Evolutionary conservation across 768 basidiomycete genomes (phyloP).

Genomic region (Amanita inopinata): DNA sequence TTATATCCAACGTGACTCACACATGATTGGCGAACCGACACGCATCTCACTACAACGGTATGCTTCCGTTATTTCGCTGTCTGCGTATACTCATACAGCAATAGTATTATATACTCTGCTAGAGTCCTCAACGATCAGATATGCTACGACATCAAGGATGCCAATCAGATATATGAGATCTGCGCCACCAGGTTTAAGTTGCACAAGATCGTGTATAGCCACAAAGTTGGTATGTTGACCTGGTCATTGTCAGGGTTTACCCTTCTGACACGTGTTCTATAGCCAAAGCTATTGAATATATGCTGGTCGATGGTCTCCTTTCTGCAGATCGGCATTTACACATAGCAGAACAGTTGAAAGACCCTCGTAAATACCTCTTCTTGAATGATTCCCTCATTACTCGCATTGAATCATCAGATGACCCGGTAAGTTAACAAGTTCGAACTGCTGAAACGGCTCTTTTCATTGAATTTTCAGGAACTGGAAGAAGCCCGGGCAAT

Average conservation of each 20-base stretch:
- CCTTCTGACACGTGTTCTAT: conserved; percentile 2
- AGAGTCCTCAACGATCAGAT: conserved; percentile 68
- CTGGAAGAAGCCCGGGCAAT: conserved; percentile 50
- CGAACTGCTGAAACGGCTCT: background rate
- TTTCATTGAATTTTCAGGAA: conserved; percentile 29
- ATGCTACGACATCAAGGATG: conserved; percentile 77
- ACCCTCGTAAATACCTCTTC: conserved; percentile 50
- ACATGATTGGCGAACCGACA: conserved; percentile 58
- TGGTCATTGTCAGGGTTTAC: background rate
- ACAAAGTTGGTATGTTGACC: conserved; percentile 51
- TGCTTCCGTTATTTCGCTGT: conserved; percentile 7
- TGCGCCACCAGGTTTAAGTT: conserved; percentile 67
- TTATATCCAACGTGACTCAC: conserved; percentile 69
- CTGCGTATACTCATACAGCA: background rate
- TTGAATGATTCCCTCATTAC: conserved; percentile 63
- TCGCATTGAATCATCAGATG: conserved; percentile 44
- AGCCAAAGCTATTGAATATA: conserved; percentile 76
- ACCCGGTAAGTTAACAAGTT: conserved; percentile 30
- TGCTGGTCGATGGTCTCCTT: conserved; percentile 72
- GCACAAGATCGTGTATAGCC: conserved; percentile 79
- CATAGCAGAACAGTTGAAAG: conserved; percentile 43
- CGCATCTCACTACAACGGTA: conserved; percentile 41
- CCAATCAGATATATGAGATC: conserved; percentile 65
- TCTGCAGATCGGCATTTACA: conserved; percentile 56
- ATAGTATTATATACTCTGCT: conserved; percentile 63